Evolutionary conservation across 176 grass and related monocot genomes (phyloP).

Genomic region (Oryza rufipogon): DNA sequence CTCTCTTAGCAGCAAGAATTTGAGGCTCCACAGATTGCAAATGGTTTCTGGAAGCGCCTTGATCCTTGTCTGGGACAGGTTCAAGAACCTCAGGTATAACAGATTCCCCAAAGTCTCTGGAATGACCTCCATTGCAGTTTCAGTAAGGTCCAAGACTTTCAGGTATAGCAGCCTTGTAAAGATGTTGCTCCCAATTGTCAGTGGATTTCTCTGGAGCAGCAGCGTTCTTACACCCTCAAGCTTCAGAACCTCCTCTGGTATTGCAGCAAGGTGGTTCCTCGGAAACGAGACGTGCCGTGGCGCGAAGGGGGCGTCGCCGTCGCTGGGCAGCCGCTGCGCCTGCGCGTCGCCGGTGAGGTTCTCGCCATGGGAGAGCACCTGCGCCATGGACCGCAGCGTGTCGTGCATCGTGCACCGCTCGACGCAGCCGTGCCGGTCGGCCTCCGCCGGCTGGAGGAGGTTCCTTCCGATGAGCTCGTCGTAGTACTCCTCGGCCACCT

Average conservation of each 20-base stretch:
- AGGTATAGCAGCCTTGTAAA: slow-evolving; percentile 54
- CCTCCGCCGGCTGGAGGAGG: slow-evolving; percentile 52
- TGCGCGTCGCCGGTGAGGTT: slow-evolving; percentile 37
- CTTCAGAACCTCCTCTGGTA: slow-evolving; percentile 51
- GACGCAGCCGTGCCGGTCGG: neutral
- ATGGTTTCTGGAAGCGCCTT: slow-evolving; percentile 59
- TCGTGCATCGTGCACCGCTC: slow-evolving; percentile 60
- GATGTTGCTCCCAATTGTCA: slow-evolving; percentile 38
- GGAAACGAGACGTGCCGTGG: slow-evolving; percentile 49
- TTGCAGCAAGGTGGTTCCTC: slow-evolving; percentile 26
- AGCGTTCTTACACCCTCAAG: slow-evolving; percentile 58
- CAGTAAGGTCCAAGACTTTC: slow-evolving; percentile 63
- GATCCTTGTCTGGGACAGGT: slow-evolving; percentile 70
- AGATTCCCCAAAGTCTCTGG: slow-evolving; percentile 60
- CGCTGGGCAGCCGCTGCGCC: neutral
- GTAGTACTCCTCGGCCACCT: slow-evolving; percentile 66
- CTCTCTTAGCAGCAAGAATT: slow-evolving; percentile 66
- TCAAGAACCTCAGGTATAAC: slow-evolving; percentile 68
- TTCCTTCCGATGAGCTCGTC: slow-evolving; percentile 63
- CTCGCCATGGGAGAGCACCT: slow-evolving; percentile 52
- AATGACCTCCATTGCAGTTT: slow-evolving; percentile 53
- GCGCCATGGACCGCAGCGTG: slow-evolving; percentile 54
- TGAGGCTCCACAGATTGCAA: slow-evolving; percentile 53
- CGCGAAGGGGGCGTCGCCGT: neutral
- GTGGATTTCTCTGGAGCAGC: slow-evolving; percentile 65